Evolutionary conservation across 2,329 filamentous ascomycete species (phyloP), one percentile per base, ranked within the genome.

Genomic region (Epichloe elymi): DNA sequence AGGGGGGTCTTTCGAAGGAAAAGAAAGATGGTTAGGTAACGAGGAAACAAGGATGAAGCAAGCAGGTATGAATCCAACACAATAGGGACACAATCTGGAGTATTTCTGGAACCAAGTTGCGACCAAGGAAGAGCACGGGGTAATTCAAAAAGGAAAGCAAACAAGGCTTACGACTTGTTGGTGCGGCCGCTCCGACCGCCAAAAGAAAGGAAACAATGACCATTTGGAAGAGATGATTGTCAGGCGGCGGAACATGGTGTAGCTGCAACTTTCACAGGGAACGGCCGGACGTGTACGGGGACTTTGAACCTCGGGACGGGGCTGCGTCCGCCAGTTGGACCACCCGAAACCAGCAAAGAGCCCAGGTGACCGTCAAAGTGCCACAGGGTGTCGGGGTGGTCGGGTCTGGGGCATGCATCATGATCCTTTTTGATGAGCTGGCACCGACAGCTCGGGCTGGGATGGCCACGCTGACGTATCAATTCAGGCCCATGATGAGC

Each of bases 401-500:
- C 26, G 8, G 10, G 42, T 35, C 44, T 35, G 41, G 41, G 41
- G 15, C 41, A 43, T 43, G 23, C 41, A 43, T 33, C 20, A 33
- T 43, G 41, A 42, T 35, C 23, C 14, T 4, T 49, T 51, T 37
- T 48, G 43, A 39, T 53, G 53, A 48, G 44, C 40, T 50, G 51
- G 53, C 48, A 51, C 53, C 53, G 48, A 48, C 39, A 30, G 26
- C 37, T 38, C 43, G 51, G 47, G 44, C 50, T 19, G 23, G 23
- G 43, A 46, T 49, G 52, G 19, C 46, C 46, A 49, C 17, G 38
- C 36, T 39, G 49, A 46, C 43, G 20, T 48, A 14, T 30, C 19
- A 30, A 30, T 30, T 30, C 20, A 5, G 41, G 23, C 19, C 41
- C 4, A 20, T 17, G 30, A 30, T 17, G 30, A 30, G 26, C 26